Conservation (phyloP, 805 yeast genomes). For the Candida glaebosa region DNA sequence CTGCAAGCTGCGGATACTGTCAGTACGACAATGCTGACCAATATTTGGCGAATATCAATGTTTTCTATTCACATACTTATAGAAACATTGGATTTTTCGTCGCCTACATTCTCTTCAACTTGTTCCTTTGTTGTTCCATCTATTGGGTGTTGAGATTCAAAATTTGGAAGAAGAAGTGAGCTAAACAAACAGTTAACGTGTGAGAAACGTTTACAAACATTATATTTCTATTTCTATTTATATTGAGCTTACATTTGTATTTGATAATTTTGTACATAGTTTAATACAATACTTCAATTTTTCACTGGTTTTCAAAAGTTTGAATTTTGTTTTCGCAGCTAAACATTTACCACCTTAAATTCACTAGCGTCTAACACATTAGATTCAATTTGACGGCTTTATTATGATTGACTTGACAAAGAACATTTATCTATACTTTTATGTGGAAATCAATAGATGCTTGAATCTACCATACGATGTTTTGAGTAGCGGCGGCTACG, state of each 20-base stretch:
- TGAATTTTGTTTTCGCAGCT: not conserved
- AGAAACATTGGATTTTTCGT: slow-evolving; percentile 63
- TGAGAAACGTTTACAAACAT: too few relatives aligned
- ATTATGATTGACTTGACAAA: not conserved
- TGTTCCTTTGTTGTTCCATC: slow-evolving; percentile 36
- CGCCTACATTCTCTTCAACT: slow-evolving; percentile 54
- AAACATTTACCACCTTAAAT: not conserved
- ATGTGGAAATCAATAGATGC: not conserved
- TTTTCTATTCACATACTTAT: slow-evolving; percentile 53
- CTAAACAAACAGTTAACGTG: not conserved
- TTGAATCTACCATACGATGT: not conserved
- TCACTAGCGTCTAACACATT: not conserved
- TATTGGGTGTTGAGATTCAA: slow-evolving; percentile 27
- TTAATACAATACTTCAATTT: not conserved
- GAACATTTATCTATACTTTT: not conserved
- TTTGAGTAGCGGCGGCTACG: slow-evolving; percentile 1
- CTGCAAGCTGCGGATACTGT: slow-evolving; percentile 50
- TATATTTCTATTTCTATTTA: too few relatives aligned
- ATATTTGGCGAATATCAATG: slow-evolving; percentile 40
- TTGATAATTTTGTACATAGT: not conserved
- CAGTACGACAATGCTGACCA: slow-evolving; percentile 43
- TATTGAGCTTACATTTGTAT: too few relatives aligned
- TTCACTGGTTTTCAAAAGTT: not conserved
- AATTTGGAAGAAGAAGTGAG: slow-evolving; percentile 6
- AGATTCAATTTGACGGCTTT: too few relatives aligned